Evolutionary conservation across 2,329 filamentous ascomycete species (phyloP).

Genomic region (Chalaropsis thielavioides): DNA sequence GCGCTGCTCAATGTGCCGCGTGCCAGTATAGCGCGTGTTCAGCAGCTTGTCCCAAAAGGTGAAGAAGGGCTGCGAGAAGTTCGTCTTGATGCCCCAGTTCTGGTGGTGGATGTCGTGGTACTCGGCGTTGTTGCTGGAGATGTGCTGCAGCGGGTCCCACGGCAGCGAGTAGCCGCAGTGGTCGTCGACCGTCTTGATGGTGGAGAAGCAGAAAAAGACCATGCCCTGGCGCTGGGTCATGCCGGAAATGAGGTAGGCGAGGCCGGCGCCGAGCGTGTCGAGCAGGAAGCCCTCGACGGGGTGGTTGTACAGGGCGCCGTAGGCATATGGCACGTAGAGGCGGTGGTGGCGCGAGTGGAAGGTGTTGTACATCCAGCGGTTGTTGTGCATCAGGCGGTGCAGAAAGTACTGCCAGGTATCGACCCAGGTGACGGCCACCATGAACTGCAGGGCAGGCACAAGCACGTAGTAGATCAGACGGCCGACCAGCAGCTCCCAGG

Average conservation of each 20-base stretch:
- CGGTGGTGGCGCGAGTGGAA: slow-evolving; percentile 95
- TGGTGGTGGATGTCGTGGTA: slow-evolving; percentile 99
- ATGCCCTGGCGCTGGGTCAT: slow-evolving; percentile 81
- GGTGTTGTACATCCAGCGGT: slow-evolving; percentile 88
- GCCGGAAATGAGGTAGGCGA: slow-evolving; percentile 66
- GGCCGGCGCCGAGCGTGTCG: slow-evolving; percentile 73
- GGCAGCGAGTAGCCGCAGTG: slow-evolving; percentile 95
- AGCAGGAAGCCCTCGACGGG: slow-evolving; percentile 86
- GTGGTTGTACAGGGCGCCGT: slow-evolving; percentile 93
- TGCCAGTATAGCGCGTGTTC: slow-evolving; percentile 69
- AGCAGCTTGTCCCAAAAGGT: slow-evolving; percentile 84
- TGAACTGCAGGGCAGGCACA: slow-evolving; percentile 65
- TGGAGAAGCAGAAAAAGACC: slow-evolving; percentile 76
- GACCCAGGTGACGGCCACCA: slow-evolving; percentile 57
- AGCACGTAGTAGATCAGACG: slow-evolving; percentile 65
- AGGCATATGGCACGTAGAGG: slow-evolving; percentile 94
- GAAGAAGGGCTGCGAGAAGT: slow-evolving; percentile 84
- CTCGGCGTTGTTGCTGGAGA: slow-evolving; percentile 87
- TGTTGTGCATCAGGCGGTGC: slow-evolving; percentile 92
- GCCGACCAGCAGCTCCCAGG: slow-evolving; percentile 65
- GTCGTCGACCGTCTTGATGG: slow-evolving; percentile 93
- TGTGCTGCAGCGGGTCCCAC: slow-evolving; percentile 81
- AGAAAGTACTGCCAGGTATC: slow-evolving; percentile 99
- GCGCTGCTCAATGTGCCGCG: slow-evolving; percentile 26
- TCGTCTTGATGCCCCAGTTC: slow-evolving; percentile 96